phyloP scores from a whole-genome alignment of 2,329 filamentous ascomycete species.

The Claviceps africana region DNA sequence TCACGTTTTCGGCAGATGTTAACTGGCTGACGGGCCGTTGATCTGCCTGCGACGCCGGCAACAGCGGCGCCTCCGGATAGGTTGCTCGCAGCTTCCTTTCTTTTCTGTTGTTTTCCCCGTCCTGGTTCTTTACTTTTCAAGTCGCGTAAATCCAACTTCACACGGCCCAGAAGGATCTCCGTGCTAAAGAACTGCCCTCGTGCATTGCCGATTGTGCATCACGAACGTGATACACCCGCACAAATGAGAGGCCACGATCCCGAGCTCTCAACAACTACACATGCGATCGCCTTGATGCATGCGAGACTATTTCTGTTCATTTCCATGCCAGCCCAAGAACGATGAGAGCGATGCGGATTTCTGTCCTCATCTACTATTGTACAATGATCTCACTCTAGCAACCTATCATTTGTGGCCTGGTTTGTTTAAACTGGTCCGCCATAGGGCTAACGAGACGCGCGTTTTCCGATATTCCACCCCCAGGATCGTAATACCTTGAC shows the following conservation, averaged over 20 bases:
- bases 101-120: not conserved
- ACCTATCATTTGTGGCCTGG: too few relatives aligned
- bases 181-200: too few relatives aligned
- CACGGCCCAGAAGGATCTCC: too few relatives aligned
- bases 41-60: not conserved
- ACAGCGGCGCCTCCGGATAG: not conserved
- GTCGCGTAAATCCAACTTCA: too few relatives aligned
- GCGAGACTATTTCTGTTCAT: not conserved
- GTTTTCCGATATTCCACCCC: slow-evolving; percentile 92
- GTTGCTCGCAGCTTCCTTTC: not conserved
- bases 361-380: not conserved
- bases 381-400: not conserved
- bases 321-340: not conserved
- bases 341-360: not conserved
- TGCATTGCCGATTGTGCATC: too few relatives aligned
- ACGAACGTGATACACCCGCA: too few relatives aligned
- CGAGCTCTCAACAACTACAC: not conserved
- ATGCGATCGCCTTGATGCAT: not conserved
- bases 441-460: slow-evolving; percentile 16
- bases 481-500: slow-evolving; percentile 74
- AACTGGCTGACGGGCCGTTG: not conserved
- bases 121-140: not conserved
- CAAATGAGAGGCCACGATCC: not conserved
- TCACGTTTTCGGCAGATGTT: not conserved
- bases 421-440: not conserved